These are phyloP conservation scores for Batkoa obscura DNA, from an alignment of 371 early-diverging fungal genomes.

Conservation along the genomic window DNA sequence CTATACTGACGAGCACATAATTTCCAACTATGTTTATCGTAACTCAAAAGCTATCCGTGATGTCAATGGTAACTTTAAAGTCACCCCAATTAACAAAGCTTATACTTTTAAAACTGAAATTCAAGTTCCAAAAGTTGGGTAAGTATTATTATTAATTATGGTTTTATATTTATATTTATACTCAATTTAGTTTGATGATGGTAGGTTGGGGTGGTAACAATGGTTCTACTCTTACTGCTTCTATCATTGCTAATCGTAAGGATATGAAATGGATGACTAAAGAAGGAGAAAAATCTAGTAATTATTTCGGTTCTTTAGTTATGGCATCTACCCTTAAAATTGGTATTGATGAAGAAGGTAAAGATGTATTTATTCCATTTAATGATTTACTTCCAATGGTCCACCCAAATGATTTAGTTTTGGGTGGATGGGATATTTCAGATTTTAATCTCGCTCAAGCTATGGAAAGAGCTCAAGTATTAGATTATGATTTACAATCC, in stretches of 20 bases:
- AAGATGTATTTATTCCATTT: conserved; percentile 81
- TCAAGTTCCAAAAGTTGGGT: conserved; percentile 63
- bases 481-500: conserved; percentile 87
- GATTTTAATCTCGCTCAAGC: conserved; percentile 63
- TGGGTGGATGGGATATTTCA: conserved; percentile 96
- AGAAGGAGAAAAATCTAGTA: conserved; percentile 71
- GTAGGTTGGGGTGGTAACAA: conserved; percentile 99
- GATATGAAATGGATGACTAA: conserved; percentile 80
- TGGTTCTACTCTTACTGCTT: conserved; percentile 89
- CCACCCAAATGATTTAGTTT: conserved; percentile 83
- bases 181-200: conserved; percentile 83
- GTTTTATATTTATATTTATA: too few species aligned
- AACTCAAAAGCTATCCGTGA: conserved; percentile 61
- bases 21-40: conserved; percentile 67
- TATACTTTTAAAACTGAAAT: conserved; percentile 79
- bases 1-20: conserved; percentile 66
- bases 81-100: conserved; percentile 61
- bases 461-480: conserved; percentile 83
- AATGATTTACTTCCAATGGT: conserved; percentile 81
- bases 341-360: conserved; percentile 57
- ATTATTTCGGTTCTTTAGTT: conserved; percentile 91
- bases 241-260: conserved; percentile 79
- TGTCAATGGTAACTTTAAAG: conserved; percentile 41
- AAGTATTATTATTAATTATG: conserved; percentile 12
- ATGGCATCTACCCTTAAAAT: conserved; percentile 88